These are phyloP conservation scores for Nicotiana knightiana DNA, from an alignment of 257 asterid species.

Conservation along the genomic window DNA sequence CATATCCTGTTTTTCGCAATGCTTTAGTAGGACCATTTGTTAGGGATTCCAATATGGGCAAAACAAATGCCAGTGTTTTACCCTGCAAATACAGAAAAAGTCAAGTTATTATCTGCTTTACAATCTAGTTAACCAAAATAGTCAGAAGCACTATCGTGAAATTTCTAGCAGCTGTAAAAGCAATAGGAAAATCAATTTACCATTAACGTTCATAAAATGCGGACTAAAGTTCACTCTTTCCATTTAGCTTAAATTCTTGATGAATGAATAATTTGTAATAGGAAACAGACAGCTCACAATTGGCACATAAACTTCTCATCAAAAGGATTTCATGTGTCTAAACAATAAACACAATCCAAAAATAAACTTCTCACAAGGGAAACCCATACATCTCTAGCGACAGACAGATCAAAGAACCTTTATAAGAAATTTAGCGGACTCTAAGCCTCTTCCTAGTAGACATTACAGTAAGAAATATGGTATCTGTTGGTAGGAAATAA, in stretches of 20 bases:
- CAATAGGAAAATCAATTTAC: conserved; percentile 6
- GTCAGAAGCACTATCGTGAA: background rate
- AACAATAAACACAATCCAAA: background rate
- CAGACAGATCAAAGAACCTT: background rate
- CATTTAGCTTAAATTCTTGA: background rate
- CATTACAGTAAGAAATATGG: background rate
- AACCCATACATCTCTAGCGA: background rate
- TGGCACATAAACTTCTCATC: background rate
- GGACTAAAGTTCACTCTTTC: background rate
- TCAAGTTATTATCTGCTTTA: background rate
- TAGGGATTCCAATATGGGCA: conserved; percentile 88
- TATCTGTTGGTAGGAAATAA: background rate
- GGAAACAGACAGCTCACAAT: background rate
- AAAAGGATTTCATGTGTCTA: background rate
- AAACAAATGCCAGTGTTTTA: conserved; percentile 89
- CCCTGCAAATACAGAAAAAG: conserved; percentile 39
- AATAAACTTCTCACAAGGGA: background rate
- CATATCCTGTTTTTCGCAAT: conserved; percentile 66
- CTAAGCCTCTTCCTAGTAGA: background rate
- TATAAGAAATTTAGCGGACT: background rate
- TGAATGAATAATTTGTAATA: background rate
- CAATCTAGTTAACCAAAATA: background rate
- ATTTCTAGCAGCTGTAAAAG: background rate
- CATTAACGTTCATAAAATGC: background rate
- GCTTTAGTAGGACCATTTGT: conserved; percentile 67